Base-by-base conservation (phyloP, 331 rosid genomes). In the Cydonia oblonga region DNA sequence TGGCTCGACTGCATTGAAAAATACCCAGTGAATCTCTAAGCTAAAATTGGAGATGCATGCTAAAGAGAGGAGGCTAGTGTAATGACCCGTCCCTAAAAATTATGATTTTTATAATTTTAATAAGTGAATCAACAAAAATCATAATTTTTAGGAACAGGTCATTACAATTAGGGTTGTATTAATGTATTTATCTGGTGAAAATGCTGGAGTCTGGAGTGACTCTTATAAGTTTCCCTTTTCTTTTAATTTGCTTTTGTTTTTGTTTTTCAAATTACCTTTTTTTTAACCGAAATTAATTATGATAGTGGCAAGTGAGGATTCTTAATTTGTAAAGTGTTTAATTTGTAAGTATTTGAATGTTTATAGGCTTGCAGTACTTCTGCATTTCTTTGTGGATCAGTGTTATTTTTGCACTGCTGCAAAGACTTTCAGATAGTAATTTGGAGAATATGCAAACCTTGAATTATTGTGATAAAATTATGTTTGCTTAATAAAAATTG, bases 1-100 rank as follows among this genome's bases (percentile, higher is more conserved):
- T 95, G 99, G 99, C 96, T 95, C 51, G 89, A 89, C 14, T 86
- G 92, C 88, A 71, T 91, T 35, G 85, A 86, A 69, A 82, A 65
- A 35, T 93, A 91, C 66, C 98, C 97, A 7, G 73, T 69, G 7
- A 61, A 44, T 44, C 76, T 60, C 49, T 72, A 26, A 20, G 46
- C 54, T 19, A 66, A 60, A 46, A 44, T 49, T 72, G 52, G 30
- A 52, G 75, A 24, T 52, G 46, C 15, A 32, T 22, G 15, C 59
- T 32, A 5, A 24, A 22, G 30, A 23, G 15, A 40, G 54, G 54
- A 49, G 54, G 20, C 20, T 20, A 9, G n/a, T n/a, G n/a, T n/a
- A n/a, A n/a, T n/a, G n/a, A n/a, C n/a, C n/a, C n/a, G n/a, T n/a
- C n/a, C n/a, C n/a, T n/a, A n/a, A n/a, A n/a, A n/a, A n/a, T n/a